Evolutionary conservation across 225 moss, liverwort and hornwort genomes (phyloP).

Genomic region (Straminergon stramineum): DNA sequence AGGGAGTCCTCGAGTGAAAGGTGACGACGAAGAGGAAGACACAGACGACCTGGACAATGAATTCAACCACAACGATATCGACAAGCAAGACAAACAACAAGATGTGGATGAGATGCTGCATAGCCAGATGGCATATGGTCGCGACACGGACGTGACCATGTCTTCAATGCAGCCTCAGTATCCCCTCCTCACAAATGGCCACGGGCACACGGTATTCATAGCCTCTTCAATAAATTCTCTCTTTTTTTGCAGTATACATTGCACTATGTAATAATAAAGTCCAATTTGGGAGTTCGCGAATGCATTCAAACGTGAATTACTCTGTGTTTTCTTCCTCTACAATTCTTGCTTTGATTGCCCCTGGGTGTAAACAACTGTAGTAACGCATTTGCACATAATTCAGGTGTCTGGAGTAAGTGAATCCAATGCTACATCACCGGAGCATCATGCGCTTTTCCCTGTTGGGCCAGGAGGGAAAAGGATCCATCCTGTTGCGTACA

Average conservation of each 20-base stretch:
- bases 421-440: constrained; percentile 40
- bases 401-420: constrained; percentile 40
- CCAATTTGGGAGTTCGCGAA: background rate
- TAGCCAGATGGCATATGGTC: constrained; percentile 47
- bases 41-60: constrained; percentile 85
- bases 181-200: constrained; percentile 61
- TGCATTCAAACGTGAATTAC: background rate
- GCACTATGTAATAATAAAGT: background rate
- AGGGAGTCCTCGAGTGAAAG: constrained; percentile 85
- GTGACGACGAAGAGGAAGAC: constrained; percentile 77
- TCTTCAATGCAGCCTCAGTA: constrained; percentile 47
- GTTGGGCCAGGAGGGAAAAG: constrained; percentile 44
- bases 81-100: constrained; percentile 39
- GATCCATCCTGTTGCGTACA: constrained; percentile 46
- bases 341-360: background rate
- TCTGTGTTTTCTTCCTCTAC: background rate
- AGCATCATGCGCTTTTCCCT: constrained; percentile 53
- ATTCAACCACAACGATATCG: constrained; percentile 37
- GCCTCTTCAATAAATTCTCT: background rate
- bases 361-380: background rate
- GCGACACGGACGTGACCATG: constrained; percentile 46
- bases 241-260: background rate
- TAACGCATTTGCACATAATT: background rate
- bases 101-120: constrained; percentile 57
- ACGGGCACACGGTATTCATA: constrained; percentile 34